A percentile compares a stretch with the other conserved stretches of the same genome.
Conservation (phyloP, 176 grass and related monocot species). For the Otatea glauca region DNA sequence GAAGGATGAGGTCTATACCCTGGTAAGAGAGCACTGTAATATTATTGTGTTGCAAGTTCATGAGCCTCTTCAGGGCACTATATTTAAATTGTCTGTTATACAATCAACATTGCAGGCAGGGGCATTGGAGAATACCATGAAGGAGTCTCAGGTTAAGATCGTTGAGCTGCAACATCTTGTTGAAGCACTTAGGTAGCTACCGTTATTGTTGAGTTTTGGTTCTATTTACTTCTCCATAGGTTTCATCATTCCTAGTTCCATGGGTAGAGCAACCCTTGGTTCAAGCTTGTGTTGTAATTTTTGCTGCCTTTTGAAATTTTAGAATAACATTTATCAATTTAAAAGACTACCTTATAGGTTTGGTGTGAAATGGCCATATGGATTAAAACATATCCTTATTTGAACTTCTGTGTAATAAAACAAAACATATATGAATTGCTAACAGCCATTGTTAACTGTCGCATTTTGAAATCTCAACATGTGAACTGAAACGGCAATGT, state of each 20-base stretch:
- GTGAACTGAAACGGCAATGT: background rate
- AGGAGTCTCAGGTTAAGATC: conserved; percentile 93
- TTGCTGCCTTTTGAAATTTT: background rate
- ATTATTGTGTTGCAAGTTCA: background rate
- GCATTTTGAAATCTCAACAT: background rate
- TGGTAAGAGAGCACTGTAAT: conserved; percentile 51
- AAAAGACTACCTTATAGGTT: background rate
- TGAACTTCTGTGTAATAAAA: background rate
- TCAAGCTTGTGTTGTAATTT: background rate
- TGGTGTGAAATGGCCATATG: background rate
- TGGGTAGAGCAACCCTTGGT: background rate
- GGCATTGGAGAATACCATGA: conserved; percentile 87
- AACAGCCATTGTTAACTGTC: background rate
- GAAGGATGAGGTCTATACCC: conserved; percentile 82
- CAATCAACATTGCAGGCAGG: conserved; percentile 65
- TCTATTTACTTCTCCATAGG: background rate
- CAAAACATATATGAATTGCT: background rate
- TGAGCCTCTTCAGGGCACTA: background rate
- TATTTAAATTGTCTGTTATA: conserved; percentile 32
- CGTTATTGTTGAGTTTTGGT: background rate
- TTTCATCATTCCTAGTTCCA: background rate
- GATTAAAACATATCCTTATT: background rate
- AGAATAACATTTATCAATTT: background rate
- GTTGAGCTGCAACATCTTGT: conserved; percentile 95
- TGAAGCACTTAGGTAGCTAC: conserved; percentile 84